Evolutionary conservation across 2,329 filamentous ascomycete genomes (phyloP).

Genomic region (Colletotrichum zoysiae): DNA sequence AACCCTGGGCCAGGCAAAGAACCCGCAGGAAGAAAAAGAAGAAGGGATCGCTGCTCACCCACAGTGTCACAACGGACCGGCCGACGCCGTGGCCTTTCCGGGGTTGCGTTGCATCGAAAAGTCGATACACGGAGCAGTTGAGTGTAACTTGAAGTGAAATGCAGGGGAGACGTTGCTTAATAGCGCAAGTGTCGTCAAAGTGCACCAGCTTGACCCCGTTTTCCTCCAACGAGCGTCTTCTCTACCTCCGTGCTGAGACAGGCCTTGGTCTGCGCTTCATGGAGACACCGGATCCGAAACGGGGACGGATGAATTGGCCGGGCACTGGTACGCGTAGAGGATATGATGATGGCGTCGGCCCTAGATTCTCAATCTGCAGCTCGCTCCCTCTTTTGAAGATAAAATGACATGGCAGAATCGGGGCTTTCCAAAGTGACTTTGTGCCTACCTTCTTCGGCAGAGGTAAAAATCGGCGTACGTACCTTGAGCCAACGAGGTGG

Average conservation of each 20-base stretch:
- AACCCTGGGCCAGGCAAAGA: neutral
- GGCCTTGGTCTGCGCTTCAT: constrained; percentile 32
- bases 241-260: constrained; percentile 36
- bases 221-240: constrained; percentile 7
- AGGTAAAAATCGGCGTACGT: neutral
- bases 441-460: no score
- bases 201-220: constrained; percentile 25
- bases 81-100: constrained; percentile 31
- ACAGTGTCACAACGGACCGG: constrained; percentile 34
- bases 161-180: constrained; percentile 37
- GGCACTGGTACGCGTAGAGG: neutral
- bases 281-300: constrained; percentile 30
- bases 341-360: neutral
- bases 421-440: neutral
- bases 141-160: constrained; percentile 27
- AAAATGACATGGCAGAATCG: neutral
- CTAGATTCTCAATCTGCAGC: neutral
- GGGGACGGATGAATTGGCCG: constrained; percentile 5
- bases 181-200: constrained; percentile 21
- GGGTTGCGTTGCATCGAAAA: constrained; percentile 38
- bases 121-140: constrained; percentile 25
- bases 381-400: neutral
- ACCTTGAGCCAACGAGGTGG: neutral
- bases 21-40: neutral
- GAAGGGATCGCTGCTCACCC: constrained; percentile 23